Conservation (phyloP, 2,329 filamentous ascomycete species). For the Ambrosiella xylebori region DNA sequence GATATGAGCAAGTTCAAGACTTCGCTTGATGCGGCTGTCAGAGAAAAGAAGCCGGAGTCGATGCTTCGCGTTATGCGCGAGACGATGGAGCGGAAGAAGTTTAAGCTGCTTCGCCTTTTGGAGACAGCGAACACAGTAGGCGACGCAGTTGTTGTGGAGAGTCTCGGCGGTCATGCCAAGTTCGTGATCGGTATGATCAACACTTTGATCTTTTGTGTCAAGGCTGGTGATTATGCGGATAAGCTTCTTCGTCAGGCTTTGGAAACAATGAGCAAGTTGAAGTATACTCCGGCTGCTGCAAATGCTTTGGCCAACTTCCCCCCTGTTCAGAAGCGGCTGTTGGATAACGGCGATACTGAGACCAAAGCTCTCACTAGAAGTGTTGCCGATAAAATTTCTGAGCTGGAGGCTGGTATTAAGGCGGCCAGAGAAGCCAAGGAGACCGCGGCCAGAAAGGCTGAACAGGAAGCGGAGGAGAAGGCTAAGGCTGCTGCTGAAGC, state of each 20-base stretch:
- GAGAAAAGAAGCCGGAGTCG: conserved; percentile 24
- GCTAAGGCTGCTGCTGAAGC: background rate
- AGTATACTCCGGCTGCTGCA: conserved; percentile 39
- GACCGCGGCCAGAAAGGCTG: conserved; percentile 4
- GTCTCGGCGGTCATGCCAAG: conserved; percentile 40
- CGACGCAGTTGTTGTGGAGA: conserved; percentile 37
- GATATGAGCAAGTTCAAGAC: conserved; percentile 31
- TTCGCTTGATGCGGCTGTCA: conserved; percentile 26
- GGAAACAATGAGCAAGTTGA: conserved; percentile 44
- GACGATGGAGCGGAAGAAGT: conserved; percentile 26
- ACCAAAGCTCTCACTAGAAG: conserved; percentile 43
- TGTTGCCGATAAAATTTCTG: conserved; percentile 24
- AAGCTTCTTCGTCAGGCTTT: conserved; percentile 38
- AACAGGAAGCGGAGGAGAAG: conserved; percentile 15
- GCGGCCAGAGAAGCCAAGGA: conserved; percentile 20
- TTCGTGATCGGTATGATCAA: conserved; percentile 37
- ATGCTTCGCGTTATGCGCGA: conserved; percentile 17
- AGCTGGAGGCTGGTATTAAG: conserved; percentile 21
- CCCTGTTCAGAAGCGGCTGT: conserved; percentile 44
- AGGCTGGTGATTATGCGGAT: conserved; percentile 33
- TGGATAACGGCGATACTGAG: conserved; percentile 46
- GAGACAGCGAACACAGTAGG: conserved; percentile 37
- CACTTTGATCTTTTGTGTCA: conserved; percentile 36
- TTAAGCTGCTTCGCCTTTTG: conserved; percentile 32
- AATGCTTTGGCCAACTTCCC: conserved; percentile 33